phyloP scores from a whole-genome alignment of 2,329 filamentous ascomycete genomes.

The Apiospora rasikravindrae region DNA sequence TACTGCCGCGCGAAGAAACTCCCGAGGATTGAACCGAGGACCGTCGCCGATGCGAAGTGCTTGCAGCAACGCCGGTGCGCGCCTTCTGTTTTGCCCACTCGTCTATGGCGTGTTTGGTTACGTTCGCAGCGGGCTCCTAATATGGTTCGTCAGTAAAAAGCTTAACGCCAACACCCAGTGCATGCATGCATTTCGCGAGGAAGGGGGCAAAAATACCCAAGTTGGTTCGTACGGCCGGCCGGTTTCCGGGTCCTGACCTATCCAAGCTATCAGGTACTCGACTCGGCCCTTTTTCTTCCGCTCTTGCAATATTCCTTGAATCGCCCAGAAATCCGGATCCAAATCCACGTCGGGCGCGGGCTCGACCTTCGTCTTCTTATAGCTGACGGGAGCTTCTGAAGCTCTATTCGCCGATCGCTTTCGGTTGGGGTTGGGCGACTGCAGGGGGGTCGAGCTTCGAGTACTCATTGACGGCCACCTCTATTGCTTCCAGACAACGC shows the following conservation, averaged over 20 bases:
- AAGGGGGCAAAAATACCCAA: conserved; percentile 50
- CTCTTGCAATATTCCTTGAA: conserved; percentile 46
- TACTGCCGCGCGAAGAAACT: not conserved
- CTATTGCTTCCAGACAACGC: conserved; percentile 6
- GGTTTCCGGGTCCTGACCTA: conserved; percentile 51
- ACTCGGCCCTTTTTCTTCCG: conserved; percentile 36
- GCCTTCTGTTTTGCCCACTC: not conserved
- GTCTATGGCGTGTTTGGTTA: not conserved
- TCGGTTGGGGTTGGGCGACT: conserved; percentile 7
- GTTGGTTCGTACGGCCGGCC: conserved; percentile 52
- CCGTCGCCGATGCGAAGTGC: not conserved
- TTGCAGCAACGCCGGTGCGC: not conserved
- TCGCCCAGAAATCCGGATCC: conserved; percentile 32
- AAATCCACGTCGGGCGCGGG: conserved; percentile 24
- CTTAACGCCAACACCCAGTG: not conserved
- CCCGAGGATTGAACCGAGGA: not conserved
- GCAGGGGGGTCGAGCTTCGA: conserved; percentile 17
- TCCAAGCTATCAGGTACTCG: conserved; percentile 64
- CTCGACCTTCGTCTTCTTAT: conserved; percentile 18
- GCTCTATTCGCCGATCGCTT: not conserved
- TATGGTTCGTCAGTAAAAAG: not conserved
- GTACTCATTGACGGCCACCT: conserved; percentile 18
- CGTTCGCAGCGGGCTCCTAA: conserved; percentile 7
- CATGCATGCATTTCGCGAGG: not conserved
- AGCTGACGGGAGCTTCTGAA: not conserved